A percentile compares a stretch with the other conserved stretches of the same genome.
Evolutionary conservation across 2,329 filamentous ascomycete genomes (phyloP).

Genomic region (Myriosclerotinia duriaeana): DNA sequence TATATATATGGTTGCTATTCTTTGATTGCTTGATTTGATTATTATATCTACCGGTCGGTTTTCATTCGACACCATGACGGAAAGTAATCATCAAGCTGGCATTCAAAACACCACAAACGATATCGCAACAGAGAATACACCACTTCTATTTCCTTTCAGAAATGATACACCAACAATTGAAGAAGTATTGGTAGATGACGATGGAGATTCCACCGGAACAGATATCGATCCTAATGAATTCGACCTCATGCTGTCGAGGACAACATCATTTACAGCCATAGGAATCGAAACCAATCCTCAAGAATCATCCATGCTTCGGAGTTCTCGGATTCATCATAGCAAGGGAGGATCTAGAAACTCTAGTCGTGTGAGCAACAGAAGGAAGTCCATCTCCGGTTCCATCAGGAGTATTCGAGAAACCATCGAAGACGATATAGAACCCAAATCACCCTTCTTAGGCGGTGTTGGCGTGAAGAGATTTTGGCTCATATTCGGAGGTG

Average conservation of each 20-base stretch:
- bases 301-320: constrained; percentile 39
- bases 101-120: neutral
- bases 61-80: neutral
- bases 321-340: constrained; percentile 33
- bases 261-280: constrained; percentile 36
- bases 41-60: neutral
- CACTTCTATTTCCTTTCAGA: constrained; percentile 24
- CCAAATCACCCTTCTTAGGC: constrained; percentile 42
- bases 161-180: constrained; percentile 22
- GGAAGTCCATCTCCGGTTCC: constrained; percentile 31
- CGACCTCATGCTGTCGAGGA: constrained; percentile 35
- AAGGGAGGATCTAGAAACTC: constrained; percentile 26
- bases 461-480: constrained; percentile 52
- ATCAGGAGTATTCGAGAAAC: constrained; percentile 27
- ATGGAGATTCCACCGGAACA: constrained; percentile 43
- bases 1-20: neutral
- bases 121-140: constrained; percentile 17
- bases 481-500: constrained; percentile 60
- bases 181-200: constrained; percentile 24
- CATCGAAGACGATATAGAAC: constrained; percentile 22
- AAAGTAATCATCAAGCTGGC: neutral
- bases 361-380: constrained; percentile 31
- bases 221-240: constrained; percentile 39
- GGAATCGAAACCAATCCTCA: constrained; percentile 38
- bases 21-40: neutral